A percentile compares a stretch with the other conserved stretches of the same genome.
Evolutionary conservation across 805 yeast species (phyloP).

Genomic region (Ogataea pini): DNA sequence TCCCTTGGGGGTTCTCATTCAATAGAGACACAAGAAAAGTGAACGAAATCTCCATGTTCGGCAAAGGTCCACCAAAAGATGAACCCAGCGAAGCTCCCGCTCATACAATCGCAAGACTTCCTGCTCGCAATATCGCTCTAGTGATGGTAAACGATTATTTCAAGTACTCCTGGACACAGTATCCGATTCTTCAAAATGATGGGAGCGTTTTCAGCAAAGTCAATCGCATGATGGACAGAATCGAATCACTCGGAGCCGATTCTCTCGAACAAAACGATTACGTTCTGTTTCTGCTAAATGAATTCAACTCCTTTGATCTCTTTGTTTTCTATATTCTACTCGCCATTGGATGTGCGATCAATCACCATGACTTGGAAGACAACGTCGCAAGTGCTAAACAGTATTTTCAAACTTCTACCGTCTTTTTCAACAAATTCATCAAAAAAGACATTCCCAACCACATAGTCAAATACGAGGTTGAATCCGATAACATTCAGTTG

Average conservation of each 20-base stretch:
- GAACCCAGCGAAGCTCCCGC: neutral
- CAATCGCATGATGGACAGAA: constrained; percentile 5
- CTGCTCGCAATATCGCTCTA: neutral
- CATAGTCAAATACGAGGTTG: neutral
- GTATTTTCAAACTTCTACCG: constrained; percentile 15
- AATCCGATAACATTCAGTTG: constrained; percentile 22
- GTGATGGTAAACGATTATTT: constrained; percentile 13
- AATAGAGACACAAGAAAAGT: neutral
- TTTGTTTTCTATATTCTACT: constrained; percentile 17
- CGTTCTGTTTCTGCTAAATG: constrained; percentile 1
- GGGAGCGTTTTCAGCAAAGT: constrained; percentile 6
- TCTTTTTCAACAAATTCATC: constrained; percentile 17
- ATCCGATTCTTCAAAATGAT: constrained; percentile 17
- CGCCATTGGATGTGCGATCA: constrained; percentile 20
- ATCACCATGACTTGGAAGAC: neutral
- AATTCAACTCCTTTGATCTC: constrained; percentile 16
- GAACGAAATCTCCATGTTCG: constrained; percentile 4
- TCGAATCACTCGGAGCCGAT: constrained; percentile 3
- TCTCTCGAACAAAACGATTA: constrained; percentile 2
- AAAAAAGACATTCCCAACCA: constrained; percentile 9
- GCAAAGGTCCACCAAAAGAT: neutral
- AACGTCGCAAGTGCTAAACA: neutral
- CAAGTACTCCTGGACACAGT: constrained; percentile 21
- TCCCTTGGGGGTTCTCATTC: constrained; percentile 6
- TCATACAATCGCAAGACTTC: neutral